Percentiles rank a stretch among this genome's conserved stretches.
Evolutionary conservation across 2,329 filamentous ascomycete species (phyloP).

Genomic region (Aspergillus ustus): DNA sequence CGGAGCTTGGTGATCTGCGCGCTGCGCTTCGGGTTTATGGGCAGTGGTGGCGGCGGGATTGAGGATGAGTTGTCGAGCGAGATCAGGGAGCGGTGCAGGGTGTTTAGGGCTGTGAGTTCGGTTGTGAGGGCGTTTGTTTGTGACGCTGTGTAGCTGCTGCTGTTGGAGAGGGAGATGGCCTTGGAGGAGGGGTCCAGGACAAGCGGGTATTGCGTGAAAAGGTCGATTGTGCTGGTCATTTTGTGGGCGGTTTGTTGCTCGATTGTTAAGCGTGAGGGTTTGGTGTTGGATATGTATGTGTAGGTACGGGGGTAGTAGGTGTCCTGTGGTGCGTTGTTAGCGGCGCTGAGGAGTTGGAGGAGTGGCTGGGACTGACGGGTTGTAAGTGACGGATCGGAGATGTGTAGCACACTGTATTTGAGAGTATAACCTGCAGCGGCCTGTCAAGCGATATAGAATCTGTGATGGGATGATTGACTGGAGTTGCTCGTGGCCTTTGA

Average conservation of each 20-base stretch:
- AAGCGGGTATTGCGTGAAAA: slow-evolving; percentile 81
- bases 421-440: not conserved
- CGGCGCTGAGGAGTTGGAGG: not conserved
- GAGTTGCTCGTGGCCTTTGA: not conserved
- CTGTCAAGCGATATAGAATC: not conserved
- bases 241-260: slow-evolving; percentile 14
- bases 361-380: not conserved
- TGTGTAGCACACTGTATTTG: not conserved
- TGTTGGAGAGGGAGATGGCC: slow-evolving; percentile 62
- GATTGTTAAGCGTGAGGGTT: not conserved
- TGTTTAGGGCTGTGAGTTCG: slow-evolving; percentile 76
- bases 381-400: not conserved
- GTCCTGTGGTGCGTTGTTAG: not conserved
- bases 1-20: slow-evolving; percentile 89
- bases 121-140: slow-evolving; percentile 58
- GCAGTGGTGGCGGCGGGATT: slow-evolving; percentile 82
- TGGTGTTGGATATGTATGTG: not conserved
- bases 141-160: slow-evolving; percentile 47
- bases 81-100: slow-evolving; percentile 74
- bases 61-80: slow-evolving; percentile 64
- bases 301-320: not conserved
- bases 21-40: slow-evolving; percentile 89
- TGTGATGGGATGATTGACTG: not conserved
- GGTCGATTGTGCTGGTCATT: slow-evolving; percentile 39
- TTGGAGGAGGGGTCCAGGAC: slow-evolving; percentile 82